These are phyloP conservation scores for Penicillium rolfsii DNA, from an alignment of 2,329 filamentous ascomycete genomes.

Conservation along the genomic window DNA sequence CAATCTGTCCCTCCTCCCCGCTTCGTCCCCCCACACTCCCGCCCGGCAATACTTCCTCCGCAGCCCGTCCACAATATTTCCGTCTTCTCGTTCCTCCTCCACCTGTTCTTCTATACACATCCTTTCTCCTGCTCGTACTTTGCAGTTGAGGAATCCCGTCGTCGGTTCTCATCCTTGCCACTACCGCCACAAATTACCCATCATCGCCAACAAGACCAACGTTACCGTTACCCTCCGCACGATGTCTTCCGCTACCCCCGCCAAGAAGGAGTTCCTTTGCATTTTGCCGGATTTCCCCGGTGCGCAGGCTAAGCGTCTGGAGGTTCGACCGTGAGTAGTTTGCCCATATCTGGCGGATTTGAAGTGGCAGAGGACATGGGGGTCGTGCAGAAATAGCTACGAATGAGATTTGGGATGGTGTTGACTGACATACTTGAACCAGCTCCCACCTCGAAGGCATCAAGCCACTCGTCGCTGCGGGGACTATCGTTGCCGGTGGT, in stretches of 20 bases:
- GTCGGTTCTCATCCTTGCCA: neutral
- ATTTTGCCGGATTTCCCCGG: slow-evolving; percentile 69
- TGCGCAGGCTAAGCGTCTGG: slow-evolving; percentile 62
- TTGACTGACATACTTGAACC: neutral
- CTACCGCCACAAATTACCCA: neutral
- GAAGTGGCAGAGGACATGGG: neutral
- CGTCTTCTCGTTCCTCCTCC: neutral
- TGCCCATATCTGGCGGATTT: neutral
- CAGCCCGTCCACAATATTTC: slow-evolving; percentile 14
- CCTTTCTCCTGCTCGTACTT: neutral
- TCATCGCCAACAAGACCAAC: no score
- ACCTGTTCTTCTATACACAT: neutral
- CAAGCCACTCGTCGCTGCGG: slow-evolving; percentile 56
- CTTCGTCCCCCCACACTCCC: slow-evolving; percentile 24
- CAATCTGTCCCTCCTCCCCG: slow-evolving; percentile 17
- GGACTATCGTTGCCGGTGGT: slow-evolving; percentile 68
- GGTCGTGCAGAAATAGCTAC: neutral
- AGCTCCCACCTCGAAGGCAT: slow-evolving; percentile 62
- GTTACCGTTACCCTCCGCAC: slow-evolving; percentile 15
- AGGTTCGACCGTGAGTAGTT: slow-evolving; percentile 42
- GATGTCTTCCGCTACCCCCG: slow-evolving; percentile 31
- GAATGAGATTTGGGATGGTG: no score
- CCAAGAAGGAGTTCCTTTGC: slow-evolving; percentile 68
- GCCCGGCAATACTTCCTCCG: slow-evolving; percentile 19
- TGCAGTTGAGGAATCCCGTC: no score